Evolutionary conservation across 768 basidiomycete species (phyloP).

Genomic region (Russula virescens): DNA sequence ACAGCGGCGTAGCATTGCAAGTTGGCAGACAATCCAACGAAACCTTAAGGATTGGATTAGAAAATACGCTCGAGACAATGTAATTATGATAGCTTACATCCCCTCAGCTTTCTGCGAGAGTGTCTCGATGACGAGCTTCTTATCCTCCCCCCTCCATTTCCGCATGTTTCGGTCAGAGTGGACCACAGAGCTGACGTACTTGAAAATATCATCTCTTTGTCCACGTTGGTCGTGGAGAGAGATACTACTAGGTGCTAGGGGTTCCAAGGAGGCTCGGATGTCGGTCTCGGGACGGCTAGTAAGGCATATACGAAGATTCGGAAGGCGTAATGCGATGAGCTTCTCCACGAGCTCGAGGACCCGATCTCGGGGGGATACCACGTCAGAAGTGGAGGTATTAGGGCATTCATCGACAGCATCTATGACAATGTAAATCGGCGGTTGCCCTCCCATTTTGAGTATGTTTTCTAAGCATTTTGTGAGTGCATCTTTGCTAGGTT

Average conservation of each 20-base stretch:
- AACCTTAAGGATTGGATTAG: not conserved
- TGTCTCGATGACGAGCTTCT: not conserved
- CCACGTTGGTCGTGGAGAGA: not conserved
- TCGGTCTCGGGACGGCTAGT: slow-evolving; percentile 7
- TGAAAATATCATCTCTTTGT: not conserved
- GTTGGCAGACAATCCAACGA: slow-evolving; percentile 8
- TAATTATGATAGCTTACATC: not conserved
- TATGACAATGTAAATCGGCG: not conserved
- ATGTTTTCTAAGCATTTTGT: not conserved
- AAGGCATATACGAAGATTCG: not conserved
- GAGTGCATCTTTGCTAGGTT: not conserved
- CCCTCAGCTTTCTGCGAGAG: slow-evolving; percentile 4
- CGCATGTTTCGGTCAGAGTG: not conserved
- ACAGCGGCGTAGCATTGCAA: slow-evolving; percentile 3
- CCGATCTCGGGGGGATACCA: not conserved
- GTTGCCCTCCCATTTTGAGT: not conserved
- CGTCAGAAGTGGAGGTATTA: not conserved
- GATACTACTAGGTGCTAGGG: not conserved
- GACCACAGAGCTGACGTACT: not conserved
- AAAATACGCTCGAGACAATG: not conserved
- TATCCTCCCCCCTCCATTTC: not conserved
- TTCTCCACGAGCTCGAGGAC: not conserved
- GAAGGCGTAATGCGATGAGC: not conserved
- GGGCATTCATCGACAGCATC: slow-evolving; percentile 12
- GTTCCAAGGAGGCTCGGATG: not conserved